Evolutionary conservation across 2,329 filamentous ascomycete species (phyloP).

Genomic region (Rhinocladiella mackenziei): DNA sequence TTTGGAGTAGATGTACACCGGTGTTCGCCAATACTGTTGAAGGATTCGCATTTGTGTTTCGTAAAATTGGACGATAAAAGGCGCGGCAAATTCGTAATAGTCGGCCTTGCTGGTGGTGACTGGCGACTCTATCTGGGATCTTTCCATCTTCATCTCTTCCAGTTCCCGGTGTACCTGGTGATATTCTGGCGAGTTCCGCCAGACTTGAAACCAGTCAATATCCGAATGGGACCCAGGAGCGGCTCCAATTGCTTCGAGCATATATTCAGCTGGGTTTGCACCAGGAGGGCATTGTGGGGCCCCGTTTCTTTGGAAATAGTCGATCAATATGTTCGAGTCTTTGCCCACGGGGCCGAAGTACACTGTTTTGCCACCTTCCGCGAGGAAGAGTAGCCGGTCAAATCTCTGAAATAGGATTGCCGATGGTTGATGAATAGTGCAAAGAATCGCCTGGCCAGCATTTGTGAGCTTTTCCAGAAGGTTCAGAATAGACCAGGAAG

Average conservation of each 20-base stretch:
- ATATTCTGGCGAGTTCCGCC: conserved; percentile 58
- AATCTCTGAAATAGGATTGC: conserved; percentile 53
- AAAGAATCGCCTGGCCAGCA: conserved; percentile 52
- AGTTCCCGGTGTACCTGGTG: conserved; percentile 52
- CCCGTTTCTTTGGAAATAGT: conserved; percentile 72
- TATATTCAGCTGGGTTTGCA: conserved; percentile 69
- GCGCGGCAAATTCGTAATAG: conserved; percentile 71
- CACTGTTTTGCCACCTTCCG: conserved; percentile 69
- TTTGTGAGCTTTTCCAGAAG: conserved; percentile 60
- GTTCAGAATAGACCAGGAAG: conserved; percentile 59
- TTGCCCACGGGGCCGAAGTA: conserved; percentile 80
- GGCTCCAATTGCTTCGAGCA: conserved; percentile 43
- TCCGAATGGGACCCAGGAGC: conserved; percentile 58
- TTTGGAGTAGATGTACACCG: conserved; percentile 84
- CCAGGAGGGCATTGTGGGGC: conserved; percentile 59
- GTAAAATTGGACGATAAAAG: conserved; percentile 63
- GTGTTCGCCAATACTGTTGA: conserved; percentile 83
- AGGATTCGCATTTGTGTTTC: conserved; percentile 73
- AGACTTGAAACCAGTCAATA: conserved; percentile 60
- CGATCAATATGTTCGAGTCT: conserved; percentile 53
- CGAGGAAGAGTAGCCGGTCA: conserved; percentile 73
- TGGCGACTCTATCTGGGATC: too few relatives aligned
- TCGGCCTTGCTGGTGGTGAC: too few relatives aligned
- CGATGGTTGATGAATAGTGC: conserved; percentile 56
- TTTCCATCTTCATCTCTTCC: too few relatives aligned